A percentile compares a stretch with the other conserved stretches of the same genome.
These are phyloP conservation scores for Mycena maculata DNA, from an alignment of 768 basidiomycete species.

Conservation along the genomic window DNA sequence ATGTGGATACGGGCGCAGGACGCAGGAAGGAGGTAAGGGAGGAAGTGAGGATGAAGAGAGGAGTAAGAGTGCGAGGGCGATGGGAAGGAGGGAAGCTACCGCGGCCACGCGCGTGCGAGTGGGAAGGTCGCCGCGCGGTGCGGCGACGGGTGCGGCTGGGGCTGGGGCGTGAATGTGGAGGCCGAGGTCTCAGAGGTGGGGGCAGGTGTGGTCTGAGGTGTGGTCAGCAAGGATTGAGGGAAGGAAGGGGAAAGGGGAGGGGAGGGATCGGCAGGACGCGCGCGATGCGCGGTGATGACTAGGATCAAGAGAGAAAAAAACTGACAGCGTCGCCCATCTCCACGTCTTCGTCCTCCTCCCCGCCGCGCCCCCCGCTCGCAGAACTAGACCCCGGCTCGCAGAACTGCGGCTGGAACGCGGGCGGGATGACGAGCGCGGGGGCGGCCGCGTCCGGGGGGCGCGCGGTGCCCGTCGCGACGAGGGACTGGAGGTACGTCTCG, in stretches of 20 bases:
- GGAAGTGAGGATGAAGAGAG: not conserved
- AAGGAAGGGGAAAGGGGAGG: no score
- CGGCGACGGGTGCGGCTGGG: not conserved
- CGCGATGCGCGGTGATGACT: no score
- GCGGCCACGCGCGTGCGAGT: not conserved
- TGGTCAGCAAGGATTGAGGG: no score
- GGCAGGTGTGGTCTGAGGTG: no score
- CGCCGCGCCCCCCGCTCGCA: not conserved
- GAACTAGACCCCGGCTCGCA: not conserved
- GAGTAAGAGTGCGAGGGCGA: not conserved
- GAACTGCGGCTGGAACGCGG: conserved; percentile 21
- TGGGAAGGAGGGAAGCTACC: not conserved
- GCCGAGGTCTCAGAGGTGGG: not conserved
- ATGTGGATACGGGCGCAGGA: not conserved
- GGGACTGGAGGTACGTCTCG: conserved; percentile 32
- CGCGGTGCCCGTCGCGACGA: conserved; percentile 32
- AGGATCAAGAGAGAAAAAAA: no score
- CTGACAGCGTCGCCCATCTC: no score
- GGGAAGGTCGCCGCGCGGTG: not conserved
- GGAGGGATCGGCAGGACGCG: no score
- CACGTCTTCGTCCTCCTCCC: no score
- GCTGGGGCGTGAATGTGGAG: not conserved
- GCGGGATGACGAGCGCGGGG: conserved; percentile 25
- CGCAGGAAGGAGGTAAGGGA: not conserved
- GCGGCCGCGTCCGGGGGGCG: conserved; percentile 28